These are phyloP conservation scores for Coemansia brasiliensis DNA, from an alignment of 192 early-diverging fungal species.

Conservation along the genomic window DNA sequence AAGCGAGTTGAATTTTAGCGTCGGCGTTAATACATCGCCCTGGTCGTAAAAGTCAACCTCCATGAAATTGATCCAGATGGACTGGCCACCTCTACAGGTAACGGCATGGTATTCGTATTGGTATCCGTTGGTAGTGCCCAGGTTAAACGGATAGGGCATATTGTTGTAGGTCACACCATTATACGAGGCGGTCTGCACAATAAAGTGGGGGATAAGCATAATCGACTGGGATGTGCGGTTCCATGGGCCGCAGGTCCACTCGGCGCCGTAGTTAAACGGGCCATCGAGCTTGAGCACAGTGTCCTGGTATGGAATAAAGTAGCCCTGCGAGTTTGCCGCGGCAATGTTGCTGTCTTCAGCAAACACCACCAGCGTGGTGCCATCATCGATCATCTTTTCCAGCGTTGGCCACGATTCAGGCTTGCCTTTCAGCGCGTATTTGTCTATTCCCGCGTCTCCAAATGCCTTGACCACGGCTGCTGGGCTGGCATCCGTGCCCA, in stretches of 20 bases:
- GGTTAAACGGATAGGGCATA: conserved; percentile 50
- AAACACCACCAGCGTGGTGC: conserved; percentile 51
- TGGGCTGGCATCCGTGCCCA: conserved; percentile 23
- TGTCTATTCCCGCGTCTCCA: conserved; percentile 29
- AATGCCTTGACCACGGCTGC: conserved; percentile 36
- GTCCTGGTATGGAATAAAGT: conserved; percentile 34
- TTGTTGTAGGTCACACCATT: conserved; percentile 29
- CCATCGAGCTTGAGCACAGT: conserved; percentile 42
- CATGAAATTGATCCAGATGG: conserved; percentile 56
- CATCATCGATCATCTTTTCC: conserved; percentile 30
- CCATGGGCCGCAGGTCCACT: conserved; percentile 52
- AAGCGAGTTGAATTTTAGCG: conserved; percentile 41
- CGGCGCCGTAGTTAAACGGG: conserved; percentile 24
- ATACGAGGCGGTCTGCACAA: conserved; percentile 41
- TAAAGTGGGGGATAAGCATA: conserved; percentile 50
- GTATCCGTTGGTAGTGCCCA: conserved; percentile 47
- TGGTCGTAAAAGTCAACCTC: conserved; percentile 55
- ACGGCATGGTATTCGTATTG: conserved; percentile 46
- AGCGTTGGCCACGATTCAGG: conserved; percentile 42
- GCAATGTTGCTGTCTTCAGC: conserved; percentile 32
- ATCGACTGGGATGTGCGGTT: conserved; percentile 32
- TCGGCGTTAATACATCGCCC: conserved; percentile 41
- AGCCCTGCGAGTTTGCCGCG: conserved; percentile 32
- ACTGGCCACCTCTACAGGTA: conserved; percentile 43
- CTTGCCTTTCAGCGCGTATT: conserved; percentile 35